phyloP scores from a whole-genome alignment of 495 filamentous ascomycete species.

The Immersiella caudata region DNA sequence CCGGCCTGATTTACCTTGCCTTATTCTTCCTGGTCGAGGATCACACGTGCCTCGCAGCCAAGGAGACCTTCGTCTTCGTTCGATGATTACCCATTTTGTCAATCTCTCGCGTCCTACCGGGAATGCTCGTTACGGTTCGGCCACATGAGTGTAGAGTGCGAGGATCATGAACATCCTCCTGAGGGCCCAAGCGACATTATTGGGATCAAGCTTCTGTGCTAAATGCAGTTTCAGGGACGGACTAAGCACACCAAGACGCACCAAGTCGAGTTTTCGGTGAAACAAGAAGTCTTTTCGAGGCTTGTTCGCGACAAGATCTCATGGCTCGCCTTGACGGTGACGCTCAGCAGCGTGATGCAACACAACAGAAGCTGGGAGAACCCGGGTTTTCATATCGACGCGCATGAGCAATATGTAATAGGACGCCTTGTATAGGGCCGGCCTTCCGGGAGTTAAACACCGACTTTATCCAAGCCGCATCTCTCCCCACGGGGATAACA shows the following conservation, averaged over 20 bases:
- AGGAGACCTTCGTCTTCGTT: neutral
- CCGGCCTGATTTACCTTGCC: no score
- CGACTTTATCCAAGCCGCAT: slow-evolving; percentile 18
- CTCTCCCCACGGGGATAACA: slow-evolving; percentile 17
- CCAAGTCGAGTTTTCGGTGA: neutral
- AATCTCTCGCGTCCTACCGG: neutral
- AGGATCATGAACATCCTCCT: no score
- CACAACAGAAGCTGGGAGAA: slow-evolving; percentile 6
- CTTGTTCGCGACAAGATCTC: neutral
- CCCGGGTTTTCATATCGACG: slow-evolving; percentile 11
- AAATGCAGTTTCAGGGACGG: neutral
- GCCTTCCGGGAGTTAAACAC: slow-evolving; percentile 4
- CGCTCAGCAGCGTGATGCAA: neutral
- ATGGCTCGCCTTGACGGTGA: neutral
- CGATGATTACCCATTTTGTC: neutral
- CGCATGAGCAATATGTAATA: neutral
- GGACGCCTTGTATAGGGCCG: slow-evolving; percentile 2
- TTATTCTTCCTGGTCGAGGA: neutral
- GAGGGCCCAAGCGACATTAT: no score
- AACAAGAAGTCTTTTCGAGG: neutral
- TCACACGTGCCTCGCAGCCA: neutral
- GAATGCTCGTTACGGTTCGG: no score
- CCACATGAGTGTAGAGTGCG: no score
- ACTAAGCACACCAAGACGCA: neutral
- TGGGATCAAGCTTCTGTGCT: no score